These are phyloP conservation scores for Prunus padus DNA, from an alignment of 306 rosid genomes.

Conservation along the genomic window DNA sequence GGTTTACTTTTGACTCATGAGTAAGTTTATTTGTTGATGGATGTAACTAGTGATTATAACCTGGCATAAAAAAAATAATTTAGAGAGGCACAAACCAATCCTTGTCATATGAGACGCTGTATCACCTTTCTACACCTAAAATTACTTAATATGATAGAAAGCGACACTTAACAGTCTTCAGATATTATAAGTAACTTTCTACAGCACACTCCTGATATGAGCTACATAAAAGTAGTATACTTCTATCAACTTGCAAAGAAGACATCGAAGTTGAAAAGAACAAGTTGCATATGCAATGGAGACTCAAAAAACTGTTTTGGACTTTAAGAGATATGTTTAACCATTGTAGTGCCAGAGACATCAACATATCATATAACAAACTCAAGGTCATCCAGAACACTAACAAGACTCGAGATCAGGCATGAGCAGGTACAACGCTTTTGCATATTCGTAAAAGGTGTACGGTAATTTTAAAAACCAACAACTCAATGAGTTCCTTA, in stretches of 20 bases:
- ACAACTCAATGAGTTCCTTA: constrained; percentile 25
- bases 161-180: neutral
- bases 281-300: neutral
- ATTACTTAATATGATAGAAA: neutral
- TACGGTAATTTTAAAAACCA: neutral
- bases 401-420: neutral
- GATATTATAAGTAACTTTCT: neutral
- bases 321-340: constrained; percentile 9
- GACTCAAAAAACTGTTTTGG: neutral
- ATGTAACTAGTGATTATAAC: neutral
- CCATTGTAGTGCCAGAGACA: neutral
- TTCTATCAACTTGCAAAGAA: neutral
- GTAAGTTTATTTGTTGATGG: neutral
- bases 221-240: neutral
- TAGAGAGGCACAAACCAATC: neutral
- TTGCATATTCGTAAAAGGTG: neutral
- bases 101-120: neutral
- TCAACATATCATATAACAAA: neutral
- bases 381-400: neutral
- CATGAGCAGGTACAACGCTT: neutral
- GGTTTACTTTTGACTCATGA: neutral
- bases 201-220: neutral
- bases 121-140: neutral
- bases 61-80: neutral
- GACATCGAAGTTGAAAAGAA: neutral